These are phyloP conservation scores for Komagataella ulmi DNA, from an alignment of 805 yeast species.

Conservation along the genomic window DNA sequence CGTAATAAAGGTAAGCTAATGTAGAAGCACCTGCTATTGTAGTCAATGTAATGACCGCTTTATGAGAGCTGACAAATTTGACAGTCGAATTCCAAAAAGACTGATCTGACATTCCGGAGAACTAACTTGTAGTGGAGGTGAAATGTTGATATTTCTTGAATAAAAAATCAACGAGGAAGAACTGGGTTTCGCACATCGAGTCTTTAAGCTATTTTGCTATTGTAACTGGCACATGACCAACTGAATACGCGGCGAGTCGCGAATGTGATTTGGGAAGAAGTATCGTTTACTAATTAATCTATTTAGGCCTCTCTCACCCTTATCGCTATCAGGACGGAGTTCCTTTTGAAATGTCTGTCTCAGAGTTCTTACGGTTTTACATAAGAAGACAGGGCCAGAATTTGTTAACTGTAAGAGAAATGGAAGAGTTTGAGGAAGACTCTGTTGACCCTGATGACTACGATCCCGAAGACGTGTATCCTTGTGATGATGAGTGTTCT, in stretches of 20 bases:
- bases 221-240: not conserved
- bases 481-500: not conserved
- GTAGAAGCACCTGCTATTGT: constrained; percentile 39
- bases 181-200: not conserved
- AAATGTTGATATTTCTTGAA: not conserved
- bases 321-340: not conserved
- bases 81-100: constrained; percentile 8
- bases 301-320: not conserved
- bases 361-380: not conserved
- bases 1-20: constrained; percentile 31
- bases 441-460: not conserved
- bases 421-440: not conserved
- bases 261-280: not conserved
- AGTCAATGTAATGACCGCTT: constrained; percentile 32
- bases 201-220: not conserved
- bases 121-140: not conserved
- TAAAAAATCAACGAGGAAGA: not conserved
- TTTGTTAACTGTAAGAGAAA: not conserved
- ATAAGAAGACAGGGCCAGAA: not conserved
- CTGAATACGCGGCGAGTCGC: not conserved
- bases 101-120: not conserved
- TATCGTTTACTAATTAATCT: not conserved
- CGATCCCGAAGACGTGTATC: not conserved
- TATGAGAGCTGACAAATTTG: constrained; percentile 34
- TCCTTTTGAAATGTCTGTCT: not conserved